These are phyloP conservation scores for Triticum monococcum DNA, from an alignment of 176 grass and related monocot species.

Conservation along the genomic window DNA sequence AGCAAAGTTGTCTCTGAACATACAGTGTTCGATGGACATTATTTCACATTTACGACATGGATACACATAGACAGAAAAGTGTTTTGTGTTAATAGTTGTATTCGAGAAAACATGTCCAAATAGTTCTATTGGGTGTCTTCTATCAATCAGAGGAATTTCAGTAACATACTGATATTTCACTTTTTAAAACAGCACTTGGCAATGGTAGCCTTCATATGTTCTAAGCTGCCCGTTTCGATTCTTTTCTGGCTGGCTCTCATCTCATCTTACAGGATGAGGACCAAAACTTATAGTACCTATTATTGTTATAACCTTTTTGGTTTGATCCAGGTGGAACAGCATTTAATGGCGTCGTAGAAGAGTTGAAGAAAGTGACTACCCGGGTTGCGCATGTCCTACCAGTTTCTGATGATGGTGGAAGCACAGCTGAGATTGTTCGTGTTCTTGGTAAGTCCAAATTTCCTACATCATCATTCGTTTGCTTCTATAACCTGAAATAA, in stretches of 20 bases:
- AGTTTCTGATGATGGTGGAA: conserved; percentile 96
- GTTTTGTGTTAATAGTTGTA: background rate
- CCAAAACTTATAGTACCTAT: background rate
- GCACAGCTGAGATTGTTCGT: conserved; percentile 95
- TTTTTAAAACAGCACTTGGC: background rate
- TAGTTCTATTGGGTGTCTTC: background rate
- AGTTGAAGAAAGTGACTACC: conserved; percentile 85
- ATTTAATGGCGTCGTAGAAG: conserved; percentile 93
- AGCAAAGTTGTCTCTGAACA: background rate
- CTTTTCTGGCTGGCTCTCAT: background rate
- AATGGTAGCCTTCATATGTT: background rate
- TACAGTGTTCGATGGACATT: background rate
- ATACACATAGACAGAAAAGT: background rate
- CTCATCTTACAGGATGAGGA: background rate
- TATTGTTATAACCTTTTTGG: background rate
- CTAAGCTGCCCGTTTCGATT: background rate
- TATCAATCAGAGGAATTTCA: background rate
- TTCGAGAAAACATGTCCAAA: background rate
- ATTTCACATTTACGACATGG: background rate
- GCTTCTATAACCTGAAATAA: background rate
- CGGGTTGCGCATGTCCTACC: conserved; percentile 81
- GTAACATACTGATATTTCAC: background rate
- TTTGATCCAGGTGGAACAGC: conserved; percentile 77
- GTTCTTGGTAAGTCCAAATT: conserved; percentile 66
- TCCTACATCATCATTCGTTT: background rate